A percentile compares a stretch with the other conserved stretches of the same genome.
Conservation (phyloP, 768 basidiomycete genomes). For the Auricularia heimuer region DNA sequence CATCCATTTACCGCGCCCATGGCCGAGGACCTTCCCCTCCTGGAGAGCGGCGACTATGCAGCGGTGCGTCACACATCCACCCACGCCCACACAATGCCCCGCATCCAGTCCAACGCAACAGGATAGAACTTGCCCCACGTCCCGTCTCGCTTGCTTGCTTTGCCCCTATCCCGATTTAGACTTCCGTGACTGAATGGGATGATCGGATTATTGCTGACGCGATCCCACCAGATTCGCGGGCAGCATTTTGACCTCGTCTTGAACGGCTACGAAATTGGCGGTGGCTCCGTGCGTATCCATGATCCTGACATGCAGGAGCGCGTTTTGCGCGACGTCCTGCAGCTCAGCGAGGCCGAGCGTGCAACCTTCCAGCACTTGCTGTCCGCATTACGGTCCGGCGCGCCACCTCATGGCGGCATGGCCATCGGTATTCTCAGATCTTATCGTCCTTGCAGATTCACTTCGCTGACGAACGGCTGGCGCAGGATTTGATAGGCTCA, state of each 20-base stretch:
- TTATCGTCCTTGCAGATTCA: conserved; percentile 8
- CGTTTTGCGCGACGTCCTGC: conserved; percentile 62
- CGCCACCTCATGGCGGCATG: conserved; percentile 92
- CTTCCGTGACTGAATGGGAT: not conserved
- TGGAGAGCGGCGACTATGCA: conserved; percentile 62
- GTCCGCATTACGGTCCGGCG: conserved; percentile 80
- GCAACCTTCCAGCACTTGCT: conserved; percentile 74
- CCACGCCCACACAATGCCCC: not conserved
- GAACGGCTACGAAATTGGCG: conserved; percentile 89
- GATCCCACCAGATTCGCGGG: conserved; percentile 60
- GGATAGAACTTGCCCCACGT: conserved; percentile 12
- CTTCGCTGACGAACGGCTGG: conserved; percentile 6
- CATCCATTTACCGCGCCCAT: conserved; percentile 97
- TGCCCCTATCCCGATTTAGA: conserved; percentile 4
- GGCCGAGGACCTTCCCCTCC: conserved; percentile 72
- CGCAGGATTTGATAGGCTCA: conserved; percentile 84
- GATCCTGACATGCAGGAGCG: conserved; percentile 80
- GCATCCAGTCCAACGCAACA: not conserved
- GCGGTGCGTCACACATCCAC: conserved; percentile 21
- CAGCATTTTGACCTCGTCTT: conserved; percentile 95
- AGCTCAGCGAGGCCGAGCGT: conserved; percentile 69
- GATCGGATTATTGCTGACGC: not conserved
- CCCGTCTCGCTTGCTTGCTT: not conserved
- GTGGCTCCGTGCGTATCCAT: conserved; percentile 88
- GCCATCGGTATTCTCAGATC: conserved; percentile 54